phyloP scores from a whole-genome alignment of 331 rosid species.

The Rhamnella rubrinervis region DNA sequence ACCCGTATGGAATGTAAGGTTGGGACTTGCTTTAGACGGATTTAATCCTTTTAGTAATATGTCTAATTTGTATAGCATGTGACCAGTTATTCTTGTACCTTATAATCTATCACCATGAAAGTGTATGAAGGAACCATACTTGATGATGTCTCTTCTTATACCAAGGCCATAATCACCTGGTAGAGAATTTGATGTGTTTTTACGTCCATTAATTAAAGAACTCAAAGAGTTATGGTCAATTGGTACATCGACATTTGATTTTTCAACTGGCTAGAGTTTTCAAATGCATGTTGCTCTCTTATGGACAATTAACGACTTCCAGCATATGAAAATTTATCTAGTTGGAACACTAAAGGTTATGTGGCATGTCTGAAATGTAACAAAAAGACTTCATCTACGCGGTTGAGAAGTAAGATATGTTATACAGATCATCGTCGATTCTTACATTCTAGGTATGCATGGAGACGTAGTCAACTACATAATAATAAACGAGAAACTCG shows the following conservation, averaged over 20 bases:
- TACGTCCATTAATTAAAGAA: constrained; percentile 5
- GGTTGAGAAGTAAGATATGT: no score
- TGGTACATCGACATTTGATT: neutral
- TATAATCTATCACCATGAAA: constrained; percentile 21
- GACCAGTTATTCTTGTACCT: neutral
- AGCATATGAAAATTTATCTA: no score
- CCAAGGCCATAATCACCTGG: neutral
- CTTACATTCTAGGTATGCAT: no score
- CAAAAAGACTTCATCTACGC: no score
- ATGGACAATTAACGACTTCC: constrained; percentile 4
- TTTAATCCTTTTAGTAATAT: neutral
- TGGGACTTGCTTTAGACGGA: neutral
- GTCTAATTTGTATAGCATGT: neutral
- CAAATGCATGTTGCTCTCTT: neutral
- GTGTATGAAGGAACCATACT: constrained; percentile 12
- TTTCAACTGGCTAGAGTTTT: neutral
- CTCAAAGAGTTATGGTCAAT: neutral
- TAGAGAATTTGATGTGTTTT: constrained; percentile 17
- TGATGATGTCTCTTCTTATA: neutral
- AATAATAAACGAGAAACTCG: no score
- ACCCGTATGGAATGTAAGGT: no score
- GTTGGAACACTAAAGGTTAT: no score
- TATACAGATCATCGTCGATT: no score
- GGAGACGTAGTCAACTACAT: no score
- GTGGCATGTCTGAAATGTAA: no score